Base-by-base conservation (phyloP, 1,284 basidiomycete genomes). In the Neolentinus lepideus region DNA sequence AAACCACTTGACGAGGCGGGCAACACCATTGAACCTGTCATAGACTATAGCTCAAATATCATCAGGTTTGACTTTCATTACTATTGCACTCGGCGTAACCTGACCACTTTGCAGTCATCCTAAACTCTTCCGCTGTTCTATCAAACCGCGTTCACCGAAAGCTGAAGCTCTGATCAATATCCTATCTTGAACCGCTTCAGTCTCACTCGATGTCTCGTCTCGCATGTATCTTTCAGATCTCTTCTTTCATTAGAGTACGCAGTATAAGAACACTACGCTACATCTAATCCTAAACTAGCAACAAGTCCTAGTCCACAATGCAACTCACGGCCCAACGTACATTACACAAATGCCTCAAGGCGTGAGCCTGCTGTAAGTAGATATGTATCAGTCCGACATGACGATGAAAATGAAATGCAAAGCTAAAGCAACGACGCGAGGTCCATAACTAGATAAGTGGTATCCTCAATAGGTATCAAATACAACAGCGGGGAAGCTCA, bases 101-200 rank as follows among this genome's bases (percentile, higher is more conserved):
- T n/a, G 16, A n/a, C 16, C 19, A 6, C 16, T 16, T 25, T 26
- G 24, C 19, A 54, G 52, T 35, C 36, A 45, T 35, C 33, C 52
- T 10, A 45, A 19, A 26, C 52, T 35, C 12, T 54, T 54, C 35
- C 6, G 6, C 3, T 45, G 52, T 22, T 36, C 31, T 31, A 45
- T 54, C 51, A 52, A 52, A 36, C 51, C 51, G 16, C 21, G 51
- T 3, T 52, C 51, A 19, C 27, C 51, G 3, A 52, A 35, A 21
- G 51, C 51, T 24, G 51, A 52, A 36, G 29, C 27, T 24, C 9
- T 52, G 29, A 36, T 52, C 26, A 16, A 19, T 24, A 21, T 6
- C 4, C 6, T 50, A 25, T 11, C 11, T 16, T 50, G 47, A 50
- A 22, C 47, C 9, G 8, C 8, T 31, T 31, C 12, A n/a, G 8